Conservation (phyloP, 73 alveolate genomes). For the Blepharisma stoltei region DNA sequence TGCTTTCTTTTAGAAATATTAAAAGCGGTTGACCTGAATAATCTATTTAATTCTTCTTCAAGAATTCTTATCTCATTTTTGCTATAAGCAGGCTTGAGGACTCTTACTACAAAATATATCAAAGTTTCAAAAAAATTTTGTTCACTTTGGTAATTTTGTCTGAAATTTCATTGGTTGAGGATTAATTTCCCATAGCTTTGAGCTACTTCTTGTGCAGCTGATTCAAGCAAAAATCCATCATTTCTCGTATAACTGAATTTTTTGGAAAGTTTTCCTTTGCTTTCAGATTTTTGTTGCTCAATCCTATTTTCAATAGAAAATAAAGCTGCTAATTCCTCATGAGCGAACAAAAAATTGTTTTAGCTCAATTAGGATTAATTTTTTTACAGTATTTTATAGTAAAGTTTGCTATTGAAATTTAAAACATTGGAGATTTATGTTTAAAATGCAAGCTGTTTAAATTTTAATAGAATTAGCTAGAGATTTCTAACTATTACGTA, state of each 20-base stretch:
- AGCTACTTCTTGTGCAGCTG: constrained; percentile 5
- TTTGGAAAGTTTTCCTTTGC: too few species aligned
- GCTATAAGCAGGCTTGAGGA: constrained; percentile 59
- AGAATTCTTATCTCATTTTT: constrained; percentile 51
- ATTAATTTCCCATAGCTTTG: neutral
- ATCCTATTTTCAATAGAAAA: too few species aligned
- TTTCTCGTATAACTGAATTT: neutral
- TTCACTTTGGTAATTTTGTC: constrained; percentile 51
- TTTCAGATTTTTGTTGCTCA: too few species aligned
- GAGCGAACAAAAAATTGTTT: neutral
- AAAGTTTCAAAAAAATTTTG: constrained; percentile 63
- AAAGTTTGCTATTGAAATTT: too few species aligned
- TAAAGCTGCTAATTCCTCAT: neutral
- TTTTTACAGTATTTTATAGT: too few species aligned
- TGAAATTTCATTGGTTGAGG: neutral
- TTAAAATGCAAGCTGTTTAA: too few species aligned
- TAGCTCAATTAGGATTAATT: too few species aligned
- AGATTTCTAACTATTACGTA: too few species aligned
- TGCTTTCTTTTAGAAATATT: constrained; percentile 57
- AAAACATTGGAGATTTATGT: too few species aligned
- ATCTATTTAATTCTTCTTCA: constrained; percentile 62
- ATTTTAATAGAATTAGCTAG: too few species aligned
- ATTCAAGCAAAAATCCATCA: neutral
- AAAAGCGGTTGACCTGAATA: constrained; percentile 68
- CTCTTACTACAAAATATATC: constrained; percentile 66